phyloP scores from a whole-genome alignment of 768 basidiomycete species.

The Mycena pura region DNA sequence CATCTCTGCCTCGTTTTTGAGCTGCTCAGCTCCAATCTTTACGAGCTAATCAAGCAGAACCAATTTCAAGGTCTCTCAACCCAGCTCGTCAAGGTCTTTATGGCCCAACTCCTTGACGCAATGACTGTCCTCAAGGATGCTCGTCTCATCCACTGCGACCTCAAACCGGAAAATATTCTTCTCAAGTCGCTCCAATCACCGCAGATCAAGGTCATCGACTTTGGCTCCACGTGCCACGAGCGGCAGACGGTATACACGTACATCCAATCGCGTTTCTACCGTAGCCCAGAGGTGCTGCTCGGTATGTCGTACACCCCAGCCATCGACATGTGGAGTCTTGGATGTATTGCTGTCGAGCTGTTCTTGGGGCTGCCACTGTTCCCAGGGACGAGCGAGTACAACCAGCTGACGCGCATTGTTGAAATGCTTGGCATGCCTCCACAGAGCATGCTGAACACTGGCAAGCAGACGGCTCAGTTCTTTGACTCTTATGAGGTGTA shows the following conservation, averaged over 20 bases:
- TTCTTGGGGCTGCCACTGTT: constrained; percentile 96
- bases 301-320: constrained; percentile 93
- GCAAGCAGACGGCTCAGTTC: constrained; percentile 94
- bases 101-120: constrained; percentile 92
- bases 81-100: constrained; percentile 98
- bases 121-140: constrained; percentile 94
- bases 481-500: constrained; percentile 78
- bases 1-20: constrained; percentile 99
- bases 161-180: constrained; percentile 98
- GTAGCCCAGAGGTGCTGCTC: constrained; percentile 95
- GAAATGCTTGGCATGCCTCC: constrained; percentile 98
- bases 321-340: constrained; percentile 99
- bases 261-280: constrained; percentile 98
- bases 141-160: constrained; percentile 95
- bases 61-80: constrained; percentile 97
- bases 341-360: constrained; percentile 97
- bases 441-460: constrained; percentile 90
- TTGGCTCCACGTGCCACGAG: constrained; percentile 98
- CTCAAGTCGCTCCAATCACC: constrained; percentile 98
- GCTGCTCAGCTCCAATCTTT: constrained; percentile 94
- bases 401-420: constrained; percentile 94
- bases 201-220: constrained; percentile 98
- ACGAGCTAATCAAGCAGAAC: constrained; percentile 99
- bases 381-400: constrained; percentile 99
- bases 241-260: constrained; percentile 99